A percentile compares a stretch with the other conserved stretches of the same genome.
These are phyloP conservation scores for Chrysoporthe deuterocubensis DNA, from an alignment of 2,329 filamentous ascomycete genomes.

Conservation along the genomic window DNA sequence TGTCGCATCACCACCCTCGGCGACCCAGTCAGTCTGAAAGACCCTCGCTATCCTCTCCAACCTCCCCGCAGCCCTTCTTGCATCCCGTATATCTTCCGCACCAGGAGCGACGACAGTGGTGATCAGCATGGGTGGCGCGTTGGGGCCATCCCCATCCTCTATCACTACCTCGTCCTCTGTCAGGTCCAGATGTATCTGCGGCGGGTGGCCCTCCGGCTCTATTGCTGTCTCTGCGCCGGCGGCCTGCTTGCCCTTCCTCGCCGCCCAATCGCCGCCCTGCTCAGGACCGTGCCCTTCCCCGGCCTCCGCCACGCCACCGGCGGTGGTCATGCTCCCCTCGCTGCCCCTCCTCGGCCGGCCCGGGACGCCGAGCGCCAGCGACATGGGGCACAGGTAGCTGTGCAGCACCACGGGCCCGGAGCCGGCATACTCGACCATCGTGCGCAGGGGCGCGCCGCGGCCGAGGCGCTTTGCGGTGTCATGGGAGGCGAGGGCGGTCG, in stretches of 20 bases:
- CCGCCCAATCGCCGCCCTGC: constrained; percentile 9
- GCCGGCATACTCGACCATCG: constrained; percentile 61
- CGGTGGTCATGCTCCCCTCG: constrained; percentile 16
- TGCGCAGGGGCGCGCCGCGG: constrained; percentile 57
- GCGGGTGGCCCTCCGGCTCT: not conserved
- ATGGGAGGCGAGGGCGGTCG: constrained; percentile 56
- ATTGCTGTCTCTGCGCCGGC: not conserved
- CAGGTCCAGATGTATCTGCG: not conserved
- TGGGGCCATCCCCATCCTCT: constrained; percentile 27
- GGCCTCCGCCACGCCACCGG: not conserved
- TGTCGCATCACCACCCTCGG: constrained; percentile 33
- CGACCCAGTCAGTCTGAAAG: constrained; percentile 58
- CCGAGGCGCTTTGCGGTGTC: constrained; percentile 57
- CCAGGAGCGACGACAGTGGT: constrained; percentile 57
- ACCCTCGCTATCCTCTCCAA: constrained; percentile 59
- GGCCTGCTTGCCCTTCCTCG: not conserved
- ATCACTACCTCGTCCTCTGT: constrained; percentile 8
- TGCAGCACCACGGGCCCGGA: constrained; percentile 46
- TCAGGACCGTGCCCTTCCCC: constrained; percentile 13
- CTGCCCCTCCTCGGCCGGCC: constrained; percentile 5
- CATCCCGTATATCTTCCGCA: constrained; percentile 53
- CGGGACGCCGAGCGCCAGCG: constrained; percentile 18
- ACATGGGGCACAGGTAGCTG: constrained; percentile 30
- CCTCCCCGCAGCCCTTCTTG: constrained; percentile 54
- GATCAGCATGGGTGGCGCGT: constrained; percentile 56